phyloP scores from a whole-genome alignment of 441 rosid species.

The Erodium moschatum region DNA sequence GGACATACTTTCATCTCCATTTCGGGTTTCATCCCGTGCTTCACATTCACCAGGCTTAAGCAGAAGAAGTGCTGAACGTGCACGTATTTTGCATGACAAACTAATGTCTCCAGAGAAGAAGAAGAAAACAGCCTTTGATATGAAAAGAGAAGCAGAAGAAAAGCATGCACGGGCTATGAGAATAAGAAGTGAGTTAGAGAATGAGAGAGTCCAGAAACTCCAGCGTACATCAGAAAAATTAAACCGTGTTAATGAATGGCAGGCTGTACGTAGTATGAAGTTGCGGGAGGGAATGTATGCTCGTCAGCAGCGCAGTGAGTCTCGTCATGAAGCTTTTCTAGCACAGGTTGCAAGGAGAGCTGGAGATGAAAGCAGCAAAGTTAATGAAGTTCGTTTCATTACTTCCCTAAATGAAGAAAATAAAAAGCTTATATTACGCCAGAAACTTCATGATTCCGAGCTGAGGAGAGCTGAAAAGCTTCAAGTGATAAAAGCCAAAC shows the following conservation, averaged over 20 bases:
- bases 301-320: slow-evolving; percentile 67
- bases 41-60: slow-evolving; percentile 61
- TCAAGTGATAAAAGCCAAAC: slow-evolving; percentile 58
- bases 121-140: slow-evolving; percentile 62
- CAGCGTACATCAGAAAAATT: slow-evolving; percentile 75
- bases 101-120: slow-evolving; percentile 75
- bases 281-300: slow-evolving; percentile 74
- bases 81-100: slow-evolving; percentile 57
- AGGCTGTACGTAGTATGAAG: slow-evolving; percentile 64
- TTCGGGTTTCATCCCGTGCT: slow-evolving; percentile 48
- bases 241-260: slow-evolving; percentile 74
- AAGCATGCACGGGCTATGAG: slow-evolving; percentile 75
- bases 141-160: slow-evolving; percentile 69
- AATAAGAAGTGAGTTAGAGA: slow-evolving; percentile 67
- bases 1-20: slow-evolving; percentile 65
- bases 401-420: slow-evolving; percentile 79
- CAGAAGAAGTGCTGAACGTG: slow-evolving; percentile 68
- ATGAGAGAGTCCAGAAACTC: slow-evolving; percentile 67
- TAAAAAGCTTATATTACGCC: slow-evolving; percentile 68
- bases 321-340: slow-evolving; percentile 72
- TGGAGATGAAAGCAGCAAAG: slow-evolving; percentile 83
- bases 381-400: slow-evolving; percentile 75
- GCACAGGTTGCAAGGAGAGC: slow-evolving; percentile 82
- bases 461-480: slow-evolving; percentile 72
- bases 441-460: slow-evolving; percentile 70